These are phyloP conservation scores for Corinectria fuckeliana DNA, from an alignment of 2,329 filamentous ascomycete species.

Conservation along the genomic window DNA sequence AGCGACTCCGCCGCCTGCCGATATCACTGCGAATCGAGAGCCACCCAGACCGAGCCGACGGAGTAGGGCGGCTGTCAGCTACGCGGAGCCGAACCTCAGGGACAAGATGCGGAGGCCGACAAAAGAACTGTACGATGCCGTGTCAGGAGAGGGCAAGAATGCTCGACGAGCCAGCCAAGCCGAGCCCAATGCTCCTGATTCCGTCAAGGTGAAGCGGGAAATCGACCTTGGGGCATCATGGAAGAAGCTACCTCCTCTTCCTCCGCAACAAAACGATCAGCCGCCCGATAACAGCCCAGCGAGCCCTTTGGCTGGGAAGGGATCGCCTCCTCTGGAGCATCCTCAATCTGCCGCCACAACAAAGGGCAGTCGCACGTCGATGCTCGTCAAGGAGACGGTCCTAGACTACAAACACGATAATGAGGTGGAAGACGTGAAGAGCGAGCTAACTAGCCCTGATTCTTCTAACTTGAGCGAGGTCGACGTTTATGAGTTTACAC, in stretches of 20 bases:
- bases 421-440: slow-evolving; percentile 20
- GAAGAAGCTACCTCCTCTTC: slow-evolving; percentile 39
- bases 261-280: slow-evolving; percentile 1
- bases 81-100: slow-evolving; percentile 80
- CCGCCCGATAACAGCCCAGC: slow-evolving; percentile 35
- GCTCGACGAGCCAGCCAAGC: slow-evolving; percentile 50
- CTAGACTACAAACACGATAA: slow-evolving; percentile 18
- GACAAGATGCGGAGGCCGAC: slow-evolving; percentile 85
- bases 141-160: slow-evolving; percentile 67
- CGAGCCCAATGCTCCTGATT: slow-evolving; percentile 37
- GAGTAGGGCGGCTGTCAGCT: slow-evolving; percentile 73
- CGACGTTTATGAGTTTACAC: slow-evolving; percentile 64
- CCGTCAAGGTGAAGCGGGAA: slow-evolving; percentile 44
- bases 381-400: slow-evolving; percentile 25
- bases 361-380: slow-evolving; percentile 50
- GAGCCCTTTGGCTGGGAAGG: slow-evolving; percentile 53
- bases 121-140: slow-evolving; percentile 77
- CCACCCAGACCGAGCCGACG: slow-evolving; percentile 71
- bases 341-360: slow-evolving; percentile 46
- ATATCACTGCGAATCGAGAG: slow-evolving; percentile 62
- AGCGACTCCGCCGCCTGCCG: slow-evolving; percentile 66
- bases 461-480: slow-evolving; percentile 38
- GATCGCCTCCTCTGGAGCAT: slow-evolving; percentile 36
- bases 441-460: slow-evolving; percentile 24
- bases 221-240: slow-evolving; percentile 39